Conservation (phyloP, 306 rosid species). For the Mucuna pruriens region DNA sequence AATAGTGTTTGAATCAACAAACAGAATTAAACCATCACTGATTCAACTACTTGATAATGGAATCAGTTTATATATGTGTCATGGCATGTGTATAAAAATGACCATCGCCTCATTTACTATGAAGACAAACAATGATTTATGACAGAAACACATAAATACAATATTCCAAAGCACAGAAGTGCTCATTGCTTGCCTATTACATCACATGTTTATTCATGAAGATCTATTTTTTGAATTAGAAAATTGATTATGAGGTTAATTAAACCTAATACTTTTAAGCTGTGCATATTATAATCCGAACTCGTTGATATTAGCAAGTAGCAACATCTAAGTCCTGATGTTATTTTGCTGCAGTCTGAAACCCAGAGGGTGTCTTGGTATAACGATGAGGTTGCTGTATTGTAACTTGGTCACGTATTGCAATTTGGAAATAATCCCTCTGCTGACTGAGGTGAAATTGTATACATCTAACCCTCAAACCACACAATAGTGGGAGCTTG, state of each 20-base stretch:
- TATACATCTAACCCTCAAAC: background rate
- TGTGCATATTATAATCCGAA: background rate
- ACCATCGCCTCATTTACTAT: background rate
- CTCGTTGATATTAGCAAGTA: background rate
- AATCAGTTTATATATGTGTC: background rate
- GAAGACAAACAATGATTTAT: background rate
- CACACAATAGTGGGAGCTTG: background rate
- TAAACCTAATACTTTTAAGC: background rate
- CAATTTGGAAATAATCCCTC: background rate
- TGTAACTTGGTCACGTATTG: background rate
- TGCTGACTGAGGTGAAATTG: background rate
- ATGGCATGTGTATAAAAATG: constrained; percentile 1
- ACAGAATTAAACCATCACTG: constrained; percentile 13
- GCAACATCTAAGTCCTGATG: constrained; percentile 1
- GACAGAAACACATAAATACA: background rate
- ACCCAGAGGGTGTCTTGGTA: background rate
- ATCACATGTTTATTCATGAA: background rate
- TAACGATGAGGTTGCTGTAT: background rate
- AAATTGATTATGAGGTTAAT: background rate
- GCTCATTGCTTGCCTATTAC: background rate
- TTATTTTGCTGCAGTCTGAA: constrained; percentile 2
- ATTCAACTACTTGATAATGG: background rate
- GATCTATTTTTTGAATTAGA: background rate
- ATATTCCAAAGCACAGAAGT: background rate
- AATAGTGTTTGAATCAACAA: background rate